Base-by-base conservation (phyloP, 2,329 filamentous ascomycete species). In the Epichloe sibirici region DNA sequence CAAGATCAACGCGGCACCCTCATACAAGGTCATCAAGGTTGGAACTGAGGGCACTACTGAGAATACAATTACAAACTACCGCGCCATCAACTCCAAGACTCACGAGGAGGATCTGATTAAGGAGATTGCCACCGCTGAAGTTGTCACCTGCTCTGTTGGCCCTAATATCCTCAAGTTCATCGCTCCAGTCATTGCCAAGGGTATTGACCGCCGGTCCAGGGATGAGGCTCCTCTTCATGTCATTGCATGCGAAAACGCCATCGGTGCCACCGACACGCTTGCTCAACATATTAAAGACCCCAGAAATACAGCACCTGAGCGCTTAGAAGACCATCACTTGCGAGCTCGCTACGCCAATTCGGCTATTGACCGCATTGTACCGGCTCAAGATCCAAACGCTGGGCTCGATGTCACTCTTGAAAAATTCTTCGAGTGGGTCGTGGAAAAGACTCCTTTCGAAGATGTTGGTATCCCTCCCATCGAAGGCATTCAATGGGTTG, bases 391-490 rank as follows among this genome's bases (percentile, higher is more conserved):
- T 56, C 73, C 81, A 49, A 74, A 88, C 62, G 81, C 85, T 25
- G 90, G 90, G 52, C 79, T 98, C 45, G 84, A 96, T 65, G 93
- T 98, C 59, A 90, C 85, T 64, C 90, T 98, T 47, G 93, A 98
- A 78, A 93, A 93, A 74, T 98, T 97, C 78, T 96, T 88, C 74
- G 93, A 98, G 75, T 98, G 93, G 93, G 91, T 93, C 40, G 90
- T 98, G 49, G 93, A 98, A 66, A 75, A 82, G 67, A 85, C 82
- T 45, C 91, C 91, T 2, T 96, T 97, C 70, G 77, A 83, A 58
- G 80, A 84, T 57, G 73, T 78, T 56, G 69, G 69, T 35, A 66
- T 69, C 17, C 90, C 90, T 5, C 71, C 80, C 17, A 91, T 98
- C 64, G 71, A 93, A 59, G 91, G 90, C 55, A 85, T 97, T 67